phyloP scores from a whole-genome alignment of 2,329 filamentous ascomycete genomes.

The Onygena corvina region DNA sequence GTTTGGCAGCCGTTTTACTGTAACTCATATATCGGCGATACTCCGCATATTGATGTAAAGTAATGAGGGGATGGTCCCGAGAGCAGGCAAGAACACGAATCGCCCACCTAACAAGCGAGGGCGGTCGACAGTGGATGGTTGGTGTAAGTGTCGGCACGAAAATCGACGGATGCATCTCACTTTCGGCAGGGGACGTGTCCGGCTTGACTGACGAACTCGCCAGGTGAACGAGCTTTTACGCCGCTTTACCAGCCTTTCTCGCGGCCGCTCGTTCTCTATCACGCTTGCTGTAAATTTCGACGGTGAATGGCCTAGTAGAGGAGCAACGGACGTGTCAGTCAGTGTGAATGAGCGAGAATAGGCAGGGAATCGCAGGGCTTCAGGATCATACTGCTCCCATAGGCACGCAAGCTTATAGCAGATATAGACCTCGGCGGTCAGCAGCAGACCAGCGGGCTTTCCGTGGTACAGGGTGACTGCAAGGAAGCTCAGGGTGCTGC shows the following conservation, averaged over 20 bases:
- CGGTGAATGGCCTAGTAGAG: slow-evolving; percentile 62
- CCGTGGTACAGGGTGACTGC: slow-evolving; percentile 74
- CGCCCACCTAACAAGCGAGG: no score
- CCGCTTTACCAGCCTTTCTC: slow-evolving; percentile 28
- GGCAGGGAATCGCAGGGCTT: not conserved
- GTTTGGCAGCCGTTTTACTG: no score
- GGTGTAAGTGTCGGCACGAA: no score
- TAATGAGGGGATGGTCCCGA: no score
- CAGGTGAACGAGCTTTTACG: slow-evolving; percentile 20
- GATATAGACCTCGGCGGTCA: slow-evolving; percentile 62
- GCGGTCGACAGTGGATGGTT: no score
- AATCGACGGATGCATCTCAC: no score
- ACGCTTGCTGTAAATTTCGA: slow-evolving; percentile 75
- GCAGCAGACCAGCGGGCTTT: slow-evolving; percentile 70
- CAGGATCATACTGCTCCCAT: slow-evolving; percentile 59
- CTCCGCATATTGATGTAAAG: no score
- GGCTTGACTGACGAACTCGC: not conserved
- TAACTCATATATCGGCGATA: no score
- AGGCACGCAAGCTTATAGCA: slow-evolving; percentile 70
- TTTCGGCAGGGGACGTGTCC: no score
- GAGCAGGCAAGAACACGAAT: no score
- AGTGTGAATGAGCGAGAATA: not conserved
- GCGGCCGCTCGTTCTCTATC: slow-evolving; percentile 32
- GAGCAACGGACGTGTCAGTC: not conserved
- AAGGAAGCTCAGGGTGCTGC: slow-evolving; percentile 82